These are phyloP conservation scores for Fereydounia khargensis DNA, from an alignment of 1,284 basidiomycete genomes.

Conservation along the genomic window DNA sequence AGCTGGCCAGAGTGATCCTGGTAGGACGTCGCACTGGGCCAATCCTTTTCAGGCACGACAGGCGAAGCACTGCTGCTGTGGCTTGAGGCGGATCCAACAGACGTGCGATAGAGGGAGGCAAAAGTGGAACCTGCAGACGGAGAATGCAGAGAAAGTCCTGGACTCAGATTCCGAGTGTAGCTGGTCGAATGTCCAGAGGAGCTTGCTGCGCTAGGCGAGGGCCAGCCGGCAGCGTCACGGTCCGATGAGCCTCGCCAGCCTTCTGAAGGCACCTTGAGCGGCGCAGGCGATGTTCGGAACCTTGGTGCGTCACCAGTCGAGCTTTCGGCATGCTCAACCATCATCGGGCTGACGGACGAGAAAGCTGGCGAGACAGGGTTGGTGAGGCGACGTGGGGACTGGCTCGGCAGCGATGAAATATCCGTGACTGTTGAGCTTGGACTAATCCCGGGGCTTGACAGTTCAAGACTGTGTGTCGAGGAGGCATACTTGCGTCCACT, in stretches of 20 bases:
- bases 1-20: no score
- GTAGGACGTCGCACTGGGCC: no score
- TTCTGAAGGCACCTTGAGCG: not conserved
- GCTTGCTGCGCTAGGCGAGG: constrained; percentile 27
- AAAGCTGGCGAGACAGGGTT: no score
- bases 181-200: constrained; percentile 28
- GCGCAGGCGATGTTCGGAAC: no score
- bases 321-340: no score
- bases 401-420: not conserved
- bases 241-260: constrained; percentile 1
- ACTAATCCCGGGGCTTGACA: constrained; percentile 10
- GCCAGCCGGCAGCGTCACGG: constrained; percentile 4
- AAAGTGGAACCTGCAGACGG: no score
- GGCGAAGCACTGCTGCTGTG: constrained; percentile 2
- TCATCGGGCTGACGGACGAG: no score
- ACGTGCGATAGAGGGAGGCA: no score
- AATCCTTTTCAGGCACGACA: constrained; percentile 11
- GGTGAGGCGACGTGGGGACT: constrained; percentile 4
- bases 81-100: no score
- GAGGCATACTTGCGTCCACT: constrained; percentile 13
- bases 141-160: constrained; percentile 1
- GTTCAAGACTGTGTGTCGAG: constrained; percentile 7
- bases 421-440: constrained; percentile 11
- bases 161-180: constrained; percentile 11
- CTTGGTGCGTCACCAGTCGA: no score